Conservation (phyloP, 2,329 filamentous ascomycete species). For the Botrytis byssoidea region DNA sequence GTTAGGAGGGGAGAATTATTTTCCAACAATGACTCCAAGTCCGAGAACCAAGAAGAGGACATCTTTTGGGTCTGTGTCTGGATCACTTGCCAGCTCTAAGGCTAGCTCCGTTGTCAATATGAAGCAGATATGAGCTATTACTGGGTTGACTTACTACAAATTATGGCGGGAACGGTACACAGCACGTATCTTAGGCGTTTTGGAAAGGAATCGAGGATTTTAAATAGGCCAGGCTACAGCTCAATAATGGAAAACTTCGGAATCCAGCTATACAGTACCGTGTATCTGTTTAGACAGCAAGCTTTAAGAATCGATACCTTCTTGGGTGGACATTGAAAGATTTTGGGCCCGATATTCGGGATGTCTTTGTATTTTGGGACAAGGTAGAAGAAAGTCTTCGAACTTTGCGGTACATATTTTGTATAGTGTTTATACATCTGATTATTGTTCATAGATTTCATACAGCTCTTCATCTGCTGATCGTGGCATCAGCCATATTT, state of each 20-base stretch:
- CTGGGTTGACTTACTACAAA: slow-evolving; percentile 16
- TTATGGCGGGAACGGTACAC: slow-evolving; percentile 16
- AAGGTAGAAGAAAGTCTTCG: neutral
- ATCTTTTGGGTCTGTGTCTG: slow-evolving; percentile 23
- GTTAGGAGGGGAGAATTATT: slow-evolving; percentile 28
- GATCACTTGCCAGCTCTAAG: slow-evolving; percentile 33
- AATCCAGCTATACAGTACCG: too few relatives aligned
- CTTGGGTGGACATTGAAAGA: neutral
- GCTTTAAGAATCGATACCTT: neutral
- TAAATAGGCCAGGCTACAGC: neutral
- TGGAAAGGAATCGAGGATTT: neutral
- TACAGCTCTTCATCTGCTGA: slow-evolving; percentile 1
- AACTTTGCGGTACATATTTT: neutral
- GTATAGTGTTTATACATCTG: slow-evolving; percentile 6
- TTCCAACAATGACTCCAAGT: slow-evolving; percentile 24
- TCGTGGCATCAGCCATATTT: slow-evolving; percentile 10
- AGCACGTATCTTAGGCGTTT: slow-evolving; percentile 10
- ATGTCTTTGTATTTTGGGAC: neutral
- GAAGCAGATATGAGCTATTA: slow-evolving; percentile 28
- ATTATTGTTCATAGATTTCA: slow-evolving; percentile 5
- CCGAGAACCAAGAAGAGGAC: slow-evolving; percentile 26
- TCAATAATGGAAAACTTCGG: neutral
- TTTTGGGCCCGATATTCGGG: neutral
- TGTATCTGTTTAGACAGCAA: neutral
- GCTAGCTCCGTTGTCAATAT: slow-evolving; percentile 32